These are phyloP conservation scores for Plasmodium knowlesi DNA, from an alignment of 169 alveolate genomes.

Conservation along the genomic window DNA sequence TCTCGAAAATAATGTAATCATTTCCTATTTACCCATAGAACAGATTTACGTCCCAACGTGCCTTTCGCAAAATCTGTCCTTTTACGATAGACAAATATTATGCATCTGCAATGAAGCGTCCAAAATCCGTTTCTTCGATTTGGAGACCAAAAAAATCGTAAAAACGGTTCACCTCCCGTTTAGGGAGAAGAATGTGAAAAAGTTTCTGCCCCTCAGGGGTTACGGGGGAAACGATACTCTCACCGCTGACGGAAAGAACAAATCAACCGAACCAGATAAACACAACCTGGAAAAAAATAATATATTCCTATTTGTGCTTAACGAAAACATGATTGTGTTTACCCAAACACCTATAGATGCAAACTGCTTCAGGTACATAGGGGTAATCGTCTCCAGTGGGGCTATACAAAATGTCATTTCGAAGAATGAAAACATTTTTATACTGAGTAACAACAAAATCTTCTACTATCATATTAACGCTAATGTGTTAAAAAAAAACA, in stretches of 20 bases:
- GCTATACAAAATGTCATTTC: constrained; percentile 26
- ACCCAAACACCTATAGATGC: constrained; percentile 50
- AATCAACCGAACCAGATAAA: background rate
- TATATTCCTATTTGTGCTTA: constrained; percentile 39
- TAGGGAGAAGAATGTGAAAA: constrained; percentile 17
- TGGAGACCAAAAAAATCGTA: constrained; percentile 59
- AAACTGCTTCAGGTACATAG: constrained; percentile 64
- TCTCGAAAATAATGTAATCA: constrained; percentile 8
- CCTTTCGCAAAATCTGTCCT: constrained; percentile 25
- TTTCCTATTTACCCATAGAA: constrained; percentile 41
- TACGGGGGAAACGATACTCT: background rate
- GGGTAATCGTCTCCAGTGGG: constrained; percentile 59
- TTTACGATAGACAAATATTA: constrained; percentile 48
- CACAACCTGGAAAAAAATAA: constrained; percentile 36
- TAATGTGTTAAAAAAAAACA: constrained; percentile 7
- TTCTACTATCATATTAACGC: constrained; percentile 41
- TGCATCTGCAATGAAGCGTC: constrained; percentile 68
- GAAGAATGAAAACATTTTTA: constrained; percentile 37
- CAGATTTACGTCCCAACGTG: constrained; percentile 65
- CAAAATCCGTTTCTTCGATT: constrained; percentile 52
- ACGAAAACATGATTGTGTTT: constrained; percentile 73
- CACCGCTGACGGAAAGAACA: background rate
- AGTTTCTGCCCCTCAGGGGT: constrained; percentile 8
- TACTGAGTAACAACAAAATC: constrained; percentile 62
- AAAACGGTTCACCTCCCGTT: constrained; percentile 69